Conservation (phyloP, 2,329 filamentous ascomycete species). For the Pseudocercospora vitis region DNA sequence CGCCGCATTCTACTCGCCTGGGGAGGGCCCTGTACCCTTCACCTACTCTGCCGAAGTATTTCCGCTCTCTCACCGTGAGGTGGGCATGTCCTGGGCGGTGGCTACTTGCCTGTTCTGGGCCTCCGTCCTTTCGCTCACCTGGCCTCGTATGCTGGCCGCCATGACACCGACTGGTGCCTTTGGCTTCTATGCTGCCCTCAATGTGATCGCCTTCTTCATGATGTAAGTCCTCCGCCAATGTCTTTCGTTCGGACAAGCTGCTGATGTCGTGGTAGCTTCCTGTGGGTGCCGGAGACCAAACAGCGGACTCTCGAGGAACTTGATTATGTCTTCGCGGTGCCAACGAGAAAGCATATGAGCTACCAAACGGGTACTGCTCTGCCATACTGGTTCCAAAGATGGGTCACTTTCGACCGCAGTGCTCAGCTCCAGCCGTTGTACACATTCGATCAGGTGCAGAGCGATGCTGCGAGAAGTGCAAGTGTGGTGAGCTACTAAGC, state of each 20-base stretch:
- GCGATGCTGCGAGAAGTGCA: too few relatives aligned
- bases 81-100: conserved; percentile 52
- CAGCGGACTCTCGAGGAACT: conserved; percentile 51
- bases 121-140: conserved; percentile 41
- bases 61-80: conserved; percentile 46
- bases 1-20: conserved; percentile 52
- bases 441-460: conserved; percentile 20
- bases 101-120: conserved; percentile 55
- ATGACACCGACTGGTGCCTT: conserved; percentile 59
- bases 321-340: conserved; percentile 54
- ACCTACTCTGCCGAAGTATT: conserved; percentile 47
- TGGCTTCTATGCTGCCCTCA: conserved; percentile 57
- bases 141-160: conserved; percentile 49
- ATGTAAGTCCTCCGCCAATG: too few relatives aligned
- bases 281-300: conserved; percentile 55
- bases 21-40: conserved; percentile 43
- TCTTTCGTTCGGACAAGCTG: too few relatives aligned
- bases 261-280: too few relatives aligned
- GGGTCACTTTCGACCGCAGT: conserved; percentile 19
- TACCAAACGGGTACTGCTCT: conserved; percentile 41
- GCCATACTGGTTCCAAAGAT: conserved; percentile 49
- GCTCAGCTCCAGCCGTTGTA: conserved; percentile 25
- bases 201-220: conserved; percentile 55
- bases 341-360: conserved; percentile 41
- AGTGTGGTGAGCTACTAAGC: too few relatives aligned